These are phyloP conservation scores for Nannochloropsis salina DNA, from an alignment of 108 stramenopile species.

Conservation along the genomic window DNA sequence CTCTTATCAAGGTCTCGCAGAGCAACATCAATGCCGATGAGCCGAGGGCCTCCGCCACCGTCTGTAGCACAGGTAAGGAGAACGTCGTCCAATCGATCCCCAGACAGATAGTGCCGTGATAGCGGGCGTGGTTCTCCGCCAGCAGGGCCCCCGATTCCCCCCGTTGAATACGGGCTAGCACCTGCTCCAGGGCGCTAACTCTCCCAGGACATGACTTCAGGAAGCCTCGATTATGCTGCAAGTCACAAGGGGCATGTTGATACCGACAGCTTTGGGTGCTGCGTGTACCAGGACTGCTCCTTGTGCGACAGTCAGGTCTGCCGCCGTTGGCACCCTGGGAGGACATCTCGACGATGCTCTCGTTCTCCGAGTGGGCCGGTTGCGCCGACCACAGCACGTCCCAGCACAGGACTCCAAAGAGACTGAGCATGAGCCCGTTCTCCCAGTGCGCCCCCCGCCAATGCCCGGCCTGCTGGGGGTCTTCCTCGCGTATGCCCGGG, in stretches of 20 bases:
- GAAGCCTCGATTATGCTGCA: background rate
- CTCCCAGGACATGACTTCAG: background rate
- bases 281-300: background rate
- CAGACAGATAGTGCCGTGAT: background rate
- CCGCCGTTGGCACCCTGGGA: background rate
- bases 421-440: slow-evolving; percentile 20
- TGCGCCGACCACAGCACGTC: slow-evolving; percentile 23
- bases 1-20: slow-evolving; percentile 28
- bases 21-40: slow-evolving; percentile 13
- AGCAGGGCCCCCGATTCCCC: background rate
- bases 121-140: background rate
- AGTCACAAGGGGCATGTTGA: background rate
- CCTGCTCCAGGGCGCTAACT: background rate
- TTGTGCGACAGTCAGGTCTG: background rate
- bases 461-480: background rate
- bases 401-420: slow-evolving; percentile 39
- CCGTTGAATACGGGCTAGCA: background rate
- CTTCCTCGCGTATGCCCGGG: background rate
- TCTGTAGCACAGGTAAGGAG: background rate
- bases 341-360: background rate
- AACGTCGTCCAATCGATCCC: background rate
- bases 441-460: slow-evolving; percentile 15
- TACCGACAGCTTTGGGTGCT: background rate
- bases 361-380: background rate
- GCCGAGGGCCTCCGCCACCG: background rate